Percentiles rank a stretch among this genome's conserved stretches.
Conservation (phyloP, 2,329 filamentous ascomycete genomes). For the Podosphaera fusca region DNA sequence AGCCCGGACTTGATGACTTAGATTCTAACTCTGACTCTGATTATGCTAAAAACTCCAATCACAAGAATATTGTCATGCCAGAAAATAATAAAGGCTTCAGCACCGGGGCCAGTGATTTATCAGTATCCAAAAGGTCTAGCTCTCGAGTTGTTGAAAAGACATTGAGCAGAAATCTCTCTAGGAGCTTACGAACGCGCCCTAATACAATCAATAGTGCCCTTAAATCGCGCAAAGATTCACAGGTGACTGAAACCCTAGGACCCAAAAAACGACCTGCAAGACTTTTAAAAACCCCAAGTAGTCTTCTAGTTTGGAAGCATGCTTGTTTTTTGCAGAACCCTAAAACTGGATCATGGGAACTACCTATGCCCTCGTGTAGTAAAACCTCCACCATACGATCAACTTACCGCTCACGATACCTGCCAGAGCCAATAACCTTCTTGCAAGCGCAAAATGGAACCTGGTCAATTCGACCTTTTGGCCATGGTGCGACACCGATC, state of each 20-base stretch:
- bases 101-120: background rate
- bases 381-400: background rate
- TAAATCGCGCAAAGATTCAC: background rate
- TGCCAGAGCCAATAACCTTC: slow-evolving; percentile 14
- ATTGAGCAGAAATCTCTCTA: background rate
- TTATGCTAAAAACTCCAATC: background rate
- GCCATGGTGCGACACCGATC: slow-evolving; percentile 15
- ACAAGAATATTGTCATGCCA: background rate
- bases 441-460: slow-evolving; percentile 13
- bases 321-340: slow-evolving; percentile 9
- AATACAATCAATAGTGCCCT: background rate
- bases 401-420: background rate
- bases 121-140: background rate
- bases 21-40: slow-evolving; percentile 1
- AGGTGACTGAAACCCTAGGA: background rate
- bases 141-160: background rate
- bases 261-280: background rate
- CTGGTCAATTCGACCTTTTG: slow-evolving; percentile 14
- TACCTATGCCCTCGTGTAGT: background rate
- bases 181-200: background rate
- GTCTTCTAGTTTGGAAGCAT: background rate
- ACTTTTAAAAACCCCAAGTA: background rate
- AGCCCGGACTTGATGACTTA: background rate
- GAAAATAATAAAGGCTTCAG: background rate
- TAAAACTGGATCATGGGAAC: slow-evolving; percentile 12